Conservation (phyloP, 768 basidiomycete species). For the Leccinellum rugosiceps region DNA sequence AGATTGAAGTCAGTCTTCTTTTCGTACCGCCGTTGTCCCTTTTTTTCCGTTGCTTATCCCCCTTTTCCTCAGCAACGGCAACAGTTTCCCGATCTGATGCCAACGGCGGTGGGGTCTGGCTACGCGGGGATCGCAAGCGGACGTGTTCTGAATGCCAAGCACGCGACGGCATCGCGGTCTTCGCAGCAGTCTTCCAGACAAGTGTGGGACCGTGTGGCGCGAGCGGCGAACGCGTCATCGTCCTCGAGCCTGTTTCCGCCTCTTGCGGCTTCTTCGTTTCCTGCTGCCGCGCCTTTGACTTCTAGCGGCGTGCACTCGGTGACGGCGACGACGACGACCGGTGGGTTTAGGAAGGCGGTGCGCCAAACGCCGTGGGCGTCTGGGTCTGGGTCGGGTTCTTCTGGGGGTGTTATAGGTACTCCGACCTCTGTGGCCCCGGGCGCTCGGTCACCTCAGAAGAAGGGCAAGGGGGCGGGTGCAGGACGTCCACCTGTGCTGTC, state of each 20-base stretch:
- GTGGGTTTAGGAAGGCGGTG: conserved; percentile 40
- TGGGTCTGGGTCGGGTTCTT: not conserved
- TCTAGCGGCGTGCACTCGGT: not conserved
- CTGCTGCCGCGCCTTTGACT: not conserved
- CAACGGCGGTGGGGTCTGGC: conserved; percentile 54
- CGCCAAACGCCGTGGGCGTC: conserved; percentile 65
- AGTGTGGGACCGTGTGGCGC: conserved; percentile 85
- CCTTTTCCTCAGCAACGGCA: conserved; percentile 61
- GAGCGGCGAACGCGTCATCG: conserved; percentile 58
- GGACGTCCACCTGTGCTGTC: conserved; percentile 44
- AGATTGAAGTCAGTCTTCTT: conserved; percentile 73
- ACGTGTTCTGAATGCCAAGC: conserved; percentile 80
- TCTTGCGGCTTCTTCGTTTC: conserved; percentile 12
- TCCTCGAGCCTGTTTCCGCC: conserved; percentile 36
- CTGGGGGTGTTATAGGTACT: not conserved
- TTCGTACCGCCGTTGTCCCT: not conserved
- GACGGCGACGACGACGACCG: not conserved
- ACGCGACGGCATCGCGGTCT: conserved; percentile 59
- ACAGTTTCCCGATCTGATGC: conserved; percentile 77
- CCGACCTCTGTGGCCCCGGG: not conserved
- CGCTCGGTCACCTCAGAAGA: conserved; percentile 12
- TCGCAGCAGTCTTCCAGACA: conserved; percentile 58
- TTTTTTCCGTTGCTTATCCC: not conserved
- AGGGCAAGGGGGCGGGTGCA: not conserved
- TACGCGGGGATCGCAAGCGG: conserved; percentile 82